phyloP scores from a whole-genome alignment of 306 rosid species.

The Pachyrhizus erosus region DNA sequence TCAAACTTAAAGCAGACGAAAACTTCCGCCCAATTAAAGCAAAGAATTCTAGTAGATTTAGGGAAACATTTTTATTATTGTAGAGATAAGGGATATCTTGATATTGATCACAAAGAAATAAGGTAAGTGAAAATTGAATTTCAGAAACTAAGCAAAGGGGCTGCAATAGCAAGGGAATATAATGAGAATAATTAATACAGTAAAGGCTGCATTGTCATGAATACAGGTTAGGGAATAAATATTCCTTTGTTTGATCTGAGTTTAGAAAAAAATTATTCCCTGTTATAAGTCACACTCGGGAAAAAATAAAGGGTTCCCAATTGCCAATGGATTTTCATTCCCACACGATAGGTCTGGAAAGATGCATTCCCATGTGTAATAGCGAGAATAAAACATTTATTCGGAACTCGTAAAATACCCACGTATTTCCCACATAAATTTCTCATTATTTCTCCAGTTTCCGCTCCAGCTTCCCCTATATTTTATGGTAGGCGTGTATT shows the following conservation, averaged over 20 bases:
- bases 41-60: not conserved
- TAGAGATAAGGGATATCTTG: conserved; percentile 6
- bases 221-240: not conserved
- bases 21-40: conserved; percentile 2
- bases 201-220: not conserved
- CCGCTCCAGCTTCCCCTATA: not conserved
- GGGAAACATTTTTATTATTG: not conserved
- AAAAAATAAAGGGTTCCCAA: not conserved
- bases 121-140: not conserved
- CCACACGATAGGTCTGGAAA: not conserved
- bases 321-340: not conserved
- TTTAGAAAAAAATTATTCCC: not conserved
- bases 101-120: conserved; percentile 14
- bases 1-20: conserved; percentile 2
- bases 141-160: conserved; percentile 3
- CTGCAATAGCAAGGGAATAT: conserved; percentile 14
- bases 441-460: not conserved
- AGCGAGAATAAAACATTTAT: not conserved
- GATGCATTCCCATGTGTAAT: not conserved
- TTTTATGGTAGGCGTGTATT: not conserved
- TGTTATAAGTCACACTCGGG: not conserved
- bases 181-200: not conserved
- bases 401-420: not conserved
- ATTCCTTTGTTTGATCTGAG: not conserved
- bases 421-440: not conserved